Percentiles rank a stretch among this genome's conserved stretches.
phyloP scores from a whole-genome alignment of 208 protist genomes.

The Naegleria fowleri region DNA sequence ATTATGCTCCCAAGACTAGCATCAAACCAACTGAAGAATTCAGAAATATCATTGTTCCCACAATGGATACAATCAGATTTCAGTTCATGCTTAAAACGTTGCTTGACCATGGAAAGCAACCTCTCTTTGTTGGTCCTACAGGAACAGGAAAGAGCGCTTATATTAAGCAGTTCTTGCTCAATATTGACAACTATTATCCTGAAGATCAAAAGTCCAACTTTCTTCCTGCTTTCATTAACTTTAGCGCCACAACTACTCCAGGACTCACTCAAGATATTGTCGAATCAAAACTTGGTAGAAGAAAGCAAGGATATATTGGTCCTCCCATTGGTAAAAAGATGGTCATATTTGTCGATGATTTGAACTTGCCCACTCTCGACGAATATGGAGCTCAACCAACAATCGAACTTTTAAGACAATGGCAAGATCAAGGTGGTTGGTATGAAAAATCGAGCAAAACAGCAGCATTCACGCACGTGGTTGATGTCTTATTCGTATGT shows the following conservation, averaged over 20 bases:
- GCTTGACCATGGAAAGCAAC: slow-evolving; percentile 63
- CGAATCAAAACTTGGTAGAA: slow-evolving; percentile 83
- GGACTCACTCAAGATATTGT: slow-evolving; percentile 82
- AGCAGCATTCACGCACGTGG: slow-evolving; percentile 72
- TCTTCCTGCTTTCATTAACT: slow-evolving; percentile 77
- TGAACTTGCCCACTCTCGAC: slow-evolving; percentile 89
- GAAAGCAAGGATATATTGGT: slow-evolving; percentile 86
- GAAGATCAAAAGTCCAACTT: slow-evolving; percentile 30
- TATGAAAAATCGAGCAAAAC: slow-evolving; percentile 85
- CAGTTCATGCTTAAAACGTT: slow-evolving; percentile 74
- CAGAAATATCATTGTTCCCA: slow-evolving; percentile 81
- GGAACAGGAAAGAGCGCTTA: slow-evolving; percentile 90
- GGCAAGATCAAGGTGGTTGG: slow-evolving; percentile 88
- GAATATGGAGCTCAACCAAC: slow-evolving; percentile 91
- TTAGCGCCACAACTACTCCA: slow-evolving; percentile 87
- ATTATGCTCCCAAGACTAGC: neutral
- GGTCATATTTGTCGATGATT: slow-evolving; percentile 90
- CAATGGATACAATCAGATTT: slow-evolving; percentile 82
- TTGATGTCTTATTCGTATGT: slow-evolving; percentile 78
- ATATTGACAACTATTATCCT: slow-evolving; percentile 40
- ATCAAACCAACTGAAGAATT: slow-evolving; percentile 34
- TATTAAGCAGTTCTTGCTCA: slow-evolving; percentile 41
- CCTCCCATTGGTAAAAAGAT: slow-evolving; percentile 86
- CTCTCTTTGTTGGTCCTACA: slow-evolving; percentile 82
- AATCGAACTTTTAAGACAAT: slow-evolving; percentile 91